Base-by-base conservation (phyloP, 352 stramenopile species). In the Phytophthora pini region DNA sequence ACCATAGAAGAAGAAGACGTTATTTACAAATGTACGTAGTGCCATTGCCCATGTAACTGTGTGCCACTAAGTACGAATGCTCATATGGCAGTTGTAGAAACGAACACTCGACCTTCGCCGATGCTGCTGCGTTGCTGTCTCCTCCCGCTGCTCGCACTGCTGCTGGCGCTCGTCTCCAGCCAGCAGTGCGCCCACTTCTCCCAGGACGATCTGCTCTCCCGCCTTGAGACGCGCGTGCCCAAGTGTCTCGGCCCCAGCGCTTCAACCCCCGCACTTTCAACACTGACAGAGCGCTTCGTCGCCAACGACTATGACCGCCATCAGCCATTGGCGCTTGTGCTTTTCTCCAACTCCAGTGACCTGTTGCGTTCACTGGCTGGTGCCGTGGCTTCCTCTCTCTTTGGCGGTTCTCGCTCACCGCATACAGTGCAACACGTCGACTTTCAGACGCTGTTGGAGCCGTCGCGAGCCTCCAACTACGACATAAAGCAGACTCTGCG, bases 291-390 rank as follows among this genome's bases (percentile, higher is more conserved):
- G 45, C 68, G 61, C 24, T 77, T 91, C 27, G 49, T 66, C 27
- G 50, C 70, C 27, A 89, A 89, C 43, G 82, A 89, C 51, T 87
- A 86, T 38, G 79, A 89, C 65, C 69, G 64, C 10, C 67, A 70
- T 20, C 65, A 74, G 26, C 83, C 83, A 4, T 65, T 92, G 53
- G 77, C 83, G 34, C 63, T 92, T 20, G 68, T 79, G 36, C 43
- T 76, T 6, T 83, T 92, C 61, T 88, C 80, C 17, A 84, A 85
- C 40, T 81, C 75, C 17, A 73, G 70, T 13, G 34, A 52, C 5
- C 12, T 73, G 20, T 49, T 87, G 40, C 56, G 72, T 38, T 55
- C 71, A 4, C 52, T 85, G 29, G 68, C 69, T 17, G 65, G 68
- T 39, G 61, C 72, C 11, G 46, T 88, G 2, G 72, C 65, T 12